Conservation (phyloP, 2,329 filamentous ascomycete species). For the Aspergillus sclerotialis region DNA sequence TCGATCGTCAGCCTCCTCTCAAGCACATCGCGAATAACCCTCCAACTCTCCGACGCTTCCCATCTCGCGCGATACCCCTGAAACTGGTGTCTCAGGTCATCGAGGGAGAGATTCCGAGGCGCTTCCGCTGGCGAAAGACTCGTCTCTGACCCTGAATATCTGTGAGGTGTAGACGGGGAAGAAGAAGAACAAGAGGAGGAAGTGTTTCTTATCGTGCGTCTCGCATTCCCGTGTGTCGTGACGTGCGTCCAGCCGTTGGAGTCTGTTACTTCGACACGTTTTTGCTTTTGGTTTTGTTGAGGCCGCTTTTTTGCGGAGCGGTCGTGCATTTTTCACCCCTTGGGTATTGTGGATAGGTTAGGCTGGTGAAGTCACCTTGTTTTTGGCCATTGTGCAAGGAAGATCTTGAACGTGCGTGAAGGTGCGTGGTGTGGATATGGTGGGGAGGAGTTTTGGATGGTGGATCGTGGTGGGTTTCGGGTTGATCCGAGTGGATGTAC, state of each 20-base stretch:
- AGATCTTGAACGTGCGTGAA: too few relatives aligned
- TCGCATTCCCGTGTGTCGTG: constrained; percentile 23
- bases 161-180: too few relatives aligned
- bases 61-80: constrained; percentile 20
- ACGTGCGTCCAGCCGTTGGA: constrained; percentile 40
- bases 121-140: constrained; percentile 29
- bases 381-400: too few relatives aligned
- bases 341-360: neutral
- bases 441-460: too few relatives aligned
- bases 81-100: constrained; percentile 25
- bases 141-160: too few relatives aligned
- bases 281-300: constrained; percentile 12
- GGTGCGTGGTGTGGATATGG: too few relatives aligned
- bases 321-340: constrained; percentile 23
- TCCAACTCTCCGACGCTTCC: constrained; percentile 23
- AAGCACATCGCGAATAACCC: constrained; percentile 8
- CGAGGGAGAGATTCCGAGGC: constrained; percentile 23
- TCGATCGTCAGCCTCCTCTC: constrained; percentile 1
- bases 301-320: constrained; percentile 22
- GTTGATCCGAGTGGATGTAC: too few relatives aligned
- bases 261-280: constrained; percentile 32
- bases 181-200: constrained; percentile 3
- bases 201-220: constrained; percentile 15
- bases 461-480: too few relatives aligned
- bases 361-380: neutral